Base-by-base conservation (phyloP, 306 rosid genomes). In the Astragalus glycyphyllos region DNA sequence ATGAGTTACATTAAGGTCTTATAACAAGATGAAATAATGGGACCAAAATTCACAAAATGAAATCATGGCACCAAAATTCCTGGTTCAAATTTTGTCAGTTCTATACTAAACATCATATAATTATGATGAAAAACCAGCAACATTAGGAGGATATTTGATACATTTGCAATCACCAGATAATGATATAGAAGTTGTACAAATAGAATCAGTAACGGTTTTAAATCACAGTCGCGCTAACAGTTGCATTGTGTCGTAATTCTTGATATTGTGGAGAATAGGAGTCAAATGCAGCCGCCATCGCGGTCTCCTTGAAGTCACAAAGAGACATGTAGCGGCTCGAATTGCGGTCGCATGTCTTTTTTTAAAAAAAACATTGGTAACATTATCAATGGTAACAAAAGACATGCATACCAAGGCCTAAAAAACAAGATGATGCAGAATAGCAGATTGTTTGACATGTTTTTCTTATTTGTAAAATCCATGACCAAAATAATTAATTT, bases 91-190 rank as follows among this genome's bases (percentile, higher is more conserved):
- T 63, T 23, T 16, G 60, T 45, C 31, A 41, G 16, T 56, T 66
- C 17, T 11, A 3, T 6, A 42, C n/a, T 48, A 58, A 37, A 56
- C 65, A 68, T 11, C 45, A 68, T n/a, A n/a, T 37, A 42, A 51
- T 17, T 20, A 32, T 7, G 48, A 49, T 13, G n/a, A 32, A 56
- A 56, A 56, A 32, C 58, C 15, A 61, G 29, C 50, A 59, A 23
- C 37, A 66, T 13, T 49, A 13, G 38, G 34, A 6, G 8, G 12
- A 0, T 40, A 16, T 38, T 68, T 10, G 63, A 72, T 49, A 32
- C 62, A 31, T 48, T 46, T 46, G 65, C 53, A 68, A 65, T 51
- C 16, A 37, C 68, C 65, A 66, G 20, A 47, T 47, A 73, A 59
- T 34, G 14, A n/a, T 46, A 40, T 11, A 17, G 38, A 49, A 40